Percentiles rank a stretch among this genome's conserved stretches.
Conservation (phyloP, 495 filamentous ascomycete species). For the Podospora fimiseda region DNA sequence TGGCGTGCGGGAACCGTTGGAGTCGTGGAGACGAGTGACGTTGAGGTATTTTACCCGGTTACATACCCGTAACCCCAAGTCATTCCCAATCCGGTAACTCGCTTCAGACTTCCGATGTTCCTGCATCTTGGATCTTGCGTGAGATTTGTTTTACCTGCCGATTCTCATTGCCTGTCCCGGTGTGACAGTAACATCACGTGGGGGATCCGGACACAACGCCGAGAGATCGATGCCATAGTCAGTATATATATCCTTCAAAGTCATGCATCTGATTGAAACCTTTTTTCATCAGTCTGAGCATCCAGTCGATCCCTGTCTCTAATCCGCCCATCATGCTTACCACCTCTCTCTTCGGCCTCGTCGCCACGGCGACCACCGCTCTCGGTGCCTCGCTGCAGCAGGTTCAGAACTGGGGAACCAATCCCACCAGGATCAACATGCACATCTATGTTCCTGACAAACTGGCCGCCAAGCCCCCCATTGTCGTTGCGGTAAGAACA, state of each 20-base stretch:
- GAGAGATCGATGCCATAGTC: neutral
- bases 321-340: conserved; percentile 12
- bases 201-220: neutral
- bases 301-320: neutral
- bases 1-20: neutral
- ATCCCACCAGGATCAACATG: conserved; percentile 34
- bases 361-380: conserved; percentile 14
- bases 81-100: neutral
- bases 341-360: conserved; percentile 14
- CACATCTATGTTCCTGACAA: conserved; percentile 38
- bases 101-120: neutral
- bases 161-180: conserved; percentile 4
- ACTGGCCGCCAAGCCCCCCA: conserved; percentile 30
- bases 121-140: neutral
- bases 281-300: neutral
- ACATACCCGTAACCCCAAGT: neutral
- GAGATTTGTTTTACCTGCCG: conserved; percentile 6
- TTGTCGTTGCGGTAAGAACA: conserved; percentile 26
- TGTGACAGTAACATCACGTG: neutral
- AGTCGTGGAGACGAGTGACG: no score
- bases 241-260: neutral
- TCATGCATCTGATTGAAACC: neutral
- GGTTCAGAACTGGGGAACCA: conserved; percentile 31
- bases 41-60: neutral
- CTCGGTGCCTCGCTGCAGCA: conserved; percentile 30